phyloP scores from a whole-genome alignment of 1,284 basidiomycete genomes.

The Flammula alnicola region DNA sequence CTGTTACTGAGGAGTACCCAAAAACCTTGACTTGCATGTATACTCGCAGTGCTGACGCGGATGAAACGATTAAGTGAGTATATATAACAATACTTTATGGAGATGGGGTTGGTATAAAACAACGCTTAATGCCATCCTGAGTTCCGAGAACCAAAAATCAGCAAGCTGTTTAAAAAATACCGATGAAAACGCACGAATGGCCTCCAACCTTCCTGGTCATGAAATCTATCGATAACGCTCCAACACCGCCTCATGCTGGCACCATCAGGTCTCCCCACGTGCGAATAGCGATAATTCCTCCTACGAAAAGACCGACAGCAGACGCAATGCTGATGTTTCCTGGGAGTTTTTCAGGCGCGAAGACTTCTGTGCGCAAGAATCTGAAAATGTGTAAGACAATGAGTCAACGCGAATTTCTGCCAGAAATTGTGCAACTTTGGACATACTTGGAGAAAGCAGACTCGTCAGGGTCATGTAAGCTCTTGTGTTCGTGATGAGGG shows the following conservation, averaged over 20 bases:
- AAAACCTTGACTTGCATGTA: neutral
- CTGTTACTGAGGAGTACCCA: too few species aligned
- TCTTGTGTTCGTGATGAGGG: slow-evolving; percentile 37
- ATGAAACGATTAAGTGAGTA: slow-evolving; percentile 18
- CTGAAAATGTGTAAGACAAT: slow-evolving; percentile 18
- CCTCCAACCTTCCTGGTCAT: neutral
- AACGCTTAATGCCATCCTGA: neutral
- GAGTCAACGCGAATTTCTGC: neutral
- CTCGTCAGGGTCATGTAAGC: slow-evolving; percentile 59
- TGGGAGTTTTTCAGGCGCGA: slow-evolving; percentile 69
- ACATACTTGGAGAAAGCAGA: slow-evolving; percentile 51
- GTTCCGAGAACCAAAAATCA: neutral
- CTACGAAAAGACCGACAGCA: slow-evolving; percentile 66
- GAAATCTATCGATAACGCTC: slow-evolving; percentile 3
- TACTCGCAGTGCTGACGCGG: neutral
- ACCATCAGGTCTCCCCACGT: slow-evolving; percentile 78
- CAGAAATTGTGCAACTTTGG: neutral
- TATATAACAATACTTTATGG: slow-evolving; percentile 20
- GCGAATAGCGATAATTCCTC: slow-evolving; percentile 66
- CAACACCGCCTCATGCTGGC: slow-evolving; percentile 43
- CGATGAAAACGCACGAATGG: slow-evolving; percentile 13
- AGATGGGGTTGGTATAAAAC: slow-evolving; percentile 13
- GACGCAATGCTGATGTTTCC: slow-evolving; percentile 74
- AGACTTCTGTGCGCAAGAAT: slow-evolving; percentile 69
- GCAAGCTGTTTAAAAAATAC: neutral